phyloP scores from a whole-genome alignment of 495 filamentous ascomycete species.

The Baudoinia panamericana region DNA sequence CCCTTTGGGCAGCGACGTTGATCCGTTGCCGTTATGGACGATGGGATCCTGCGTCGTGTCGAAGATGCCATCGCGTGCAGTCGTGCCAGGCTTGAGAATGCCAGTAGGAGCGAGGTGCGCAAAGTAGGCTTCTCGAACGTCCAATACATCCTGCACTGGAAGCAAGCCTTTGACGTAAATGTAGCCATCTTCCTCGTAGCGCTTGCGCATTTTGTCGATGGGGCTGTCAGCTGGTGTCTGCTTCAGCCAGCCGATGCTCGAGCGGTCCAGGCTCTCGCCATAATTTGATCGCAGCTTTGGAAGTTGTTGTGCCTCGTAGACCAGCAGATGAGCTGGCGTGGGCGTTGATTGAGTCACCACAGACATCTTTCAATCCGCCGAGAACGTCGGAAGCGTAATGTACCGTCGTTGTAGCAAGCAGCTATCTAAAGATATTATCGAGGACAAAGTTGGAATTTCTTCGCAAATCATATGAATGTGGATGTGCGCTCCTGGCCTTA shows the following conservation, averaged over 20 bases:
- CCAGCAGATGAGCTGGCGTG: slow-evolving; percentile 19
- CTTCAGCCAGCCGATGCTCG: slow-evolving; percentile 18
- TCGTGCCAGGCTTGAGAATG: slow-evolving; percentile 19
- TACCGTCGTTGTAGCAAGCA: too few species aligned
- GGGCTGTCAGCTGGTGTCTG: slow-evolving; percentile 30
- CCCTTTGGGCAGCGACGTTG: slow-evolving; percentile 14
- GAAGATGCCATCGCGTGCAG: slow-evolving; percentile 22
- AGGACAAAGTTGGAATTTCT: too few species aligned
- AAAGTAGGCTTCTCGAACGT: slow-evolving; percentile 21
- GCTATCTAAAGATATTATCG: too few species aligned
- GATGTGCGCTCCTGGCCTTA: too few species aligned
- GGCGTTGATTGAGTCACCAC: slow-evolving; percentile 11
- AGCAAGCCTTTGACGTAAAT: slow-evolving; percentile 22
- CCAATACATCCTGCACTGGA: slow-evolving; percentile 19
- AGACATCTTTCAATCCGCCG: too few species aligned
- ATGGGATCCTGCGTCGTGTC: slow-evolving; percentile 14
- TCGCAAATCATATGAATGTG: too few species aligned
- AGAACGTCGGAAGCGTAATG: too few species aligned
- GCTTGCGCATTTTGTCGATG: slow-evolving; percentile 41
- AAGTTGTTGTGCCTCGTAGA: slow-evolving; percentile 17
- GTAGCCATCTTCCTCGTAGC: slow-evolving; percentile 31
- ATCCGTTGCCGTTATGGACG: slow-evolving; percentile 20
- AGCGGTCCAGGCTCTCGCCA: slow-evolving; percentile 17
- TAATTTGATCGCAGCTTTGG: slow-evolving; percentile 24
- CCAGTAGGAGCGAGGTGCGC: slow-evolving; percentile 17